Evolutionary conservation across 306 rosid species (phyloP).

Genomic region (Herpetospermum pedunculosum): DNA sequence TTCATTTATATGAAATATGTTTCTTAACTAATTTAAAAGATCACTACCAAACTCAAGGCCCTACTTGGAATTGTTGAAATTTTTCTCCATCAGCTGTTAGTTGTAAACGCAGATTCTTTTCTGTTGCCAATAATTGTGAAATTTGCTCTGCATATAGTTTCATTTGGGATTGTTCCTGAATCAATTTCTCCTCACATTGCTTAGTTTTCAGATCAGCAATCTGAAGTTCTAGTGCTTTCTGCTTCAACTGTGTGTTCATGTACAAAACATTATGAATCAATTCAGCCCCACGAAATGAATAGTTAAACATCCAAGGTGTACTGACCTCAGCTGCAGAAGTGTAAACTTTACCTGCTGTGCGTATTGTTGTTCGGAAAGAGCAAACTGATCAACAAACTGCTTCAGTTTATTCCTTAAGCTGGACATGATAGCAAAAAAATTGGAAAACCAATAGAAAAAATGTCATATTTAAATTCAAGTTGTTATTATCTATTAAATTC

Average conservation of each 20-base stretch:
- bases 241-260: conserved; percentile 64
- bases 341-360: conserved; percentile 52
- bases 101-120: conserved; percentile 69
- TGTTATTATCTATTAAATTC: background rate
- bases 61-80: conserved; percentile 86
- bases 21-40: background rate
- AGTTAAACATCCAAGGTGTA: background rate
- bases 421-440: conserved; percentile 14
- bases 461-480: background rate
- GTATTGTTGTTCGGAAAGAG: conserved; percentile 71
- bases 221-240: conserved; percentile 85
- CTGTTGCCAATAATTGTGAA: conserved; percentile 70
- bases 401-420: conserved; percentile 80
- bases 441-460: background rate
- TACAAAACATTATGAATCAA: conserved; percentile 15
- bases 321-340: conserved; percentile 8
- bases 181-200: conserved; percentile 75
- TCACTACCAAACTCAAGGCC: background rate
- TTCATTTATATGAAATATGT: background rate
- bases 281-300: conserved; percentile 9
- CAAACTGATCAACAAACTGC: conserved; percentile 62
- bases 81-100: conserved; percentile 92
- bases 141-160: conserved; percentile 87
- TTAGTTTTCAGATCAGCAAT: conserved; percentile 69
- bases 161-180: conserved; percentile 81